phyloP scores from a whole-genome alignment of 805 yeast genomes.

The Ogataea henricii region DNA sequence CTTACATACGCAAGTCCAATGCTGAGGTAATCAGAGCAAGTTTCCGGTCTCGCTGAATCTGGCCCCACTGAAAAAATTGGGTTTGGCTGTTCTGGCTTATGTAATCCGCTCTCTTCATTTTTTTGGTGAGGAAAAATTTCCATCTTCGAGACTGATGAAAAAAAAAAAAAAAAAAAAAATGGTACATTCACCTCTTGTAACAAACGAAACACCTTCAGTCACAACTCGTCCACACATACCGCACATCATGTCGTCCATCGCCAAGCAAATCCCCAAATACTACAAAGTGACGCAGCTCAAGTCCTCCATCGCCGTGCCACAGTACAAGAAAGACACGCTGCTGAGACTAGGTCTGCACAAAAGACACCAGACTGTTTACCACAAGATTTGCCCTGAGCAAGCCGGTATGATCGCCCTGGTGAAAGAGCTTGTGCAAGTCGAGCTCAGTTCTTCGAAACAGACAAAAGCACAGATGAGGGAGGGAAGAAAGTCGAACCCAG shows the following conservation, averaged over 20 bases:
- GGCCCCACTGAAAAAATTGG: no score
- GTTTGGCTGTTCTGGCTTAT: no score
- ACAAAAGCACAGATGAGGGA: slow-evolving; percentile 53
- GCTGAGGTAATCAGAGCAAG: background rate
- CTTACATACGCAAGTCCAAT: background rate
- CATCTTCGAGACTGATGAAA: background rate
- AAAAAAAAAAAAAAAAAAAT: background rate
- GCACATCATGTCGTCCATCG: slow-evolving; percentile 18
- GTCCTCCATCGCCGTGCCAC: slow-evolving; percentile 86
- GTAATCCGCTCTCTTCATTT: no score
- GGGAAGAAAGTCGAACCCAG: slow-evolving; percentile 64
- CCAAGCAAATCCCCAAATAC: slow-evolving; percentile 32
- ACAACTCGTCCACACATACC: background rate
- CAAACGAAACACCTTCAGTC: background rate
- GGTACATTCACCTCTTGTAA: background rate
- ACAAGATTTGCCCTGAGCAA: slow-evolving; percentile 68
- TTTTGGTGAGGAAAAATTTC: background rate
- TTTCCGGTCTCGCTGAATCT: background rate
- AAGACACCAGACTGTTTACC: slow-evolving; percentile 75
- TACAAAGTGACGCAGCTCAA: slow-evolving; percentile 75
- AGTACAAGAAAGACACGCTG: slow-evolving; percentile 62
- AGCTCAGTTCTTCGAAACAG: slow-evolving; percentile 58
- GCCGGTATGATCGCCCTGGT: slow-evolving; percentile 85
- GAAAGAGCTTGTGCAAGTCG: slow-evolving; percentile 85
- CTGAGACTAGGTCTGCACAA: slow-evolving; percentile 71